Percentiles rank a stretch among this genome's conserved stretches.
Evolutionary conservation across 2,329 filamentous ascomycete species (phyloP).

Genomic region (Fusarium agapanthi): DNA sequence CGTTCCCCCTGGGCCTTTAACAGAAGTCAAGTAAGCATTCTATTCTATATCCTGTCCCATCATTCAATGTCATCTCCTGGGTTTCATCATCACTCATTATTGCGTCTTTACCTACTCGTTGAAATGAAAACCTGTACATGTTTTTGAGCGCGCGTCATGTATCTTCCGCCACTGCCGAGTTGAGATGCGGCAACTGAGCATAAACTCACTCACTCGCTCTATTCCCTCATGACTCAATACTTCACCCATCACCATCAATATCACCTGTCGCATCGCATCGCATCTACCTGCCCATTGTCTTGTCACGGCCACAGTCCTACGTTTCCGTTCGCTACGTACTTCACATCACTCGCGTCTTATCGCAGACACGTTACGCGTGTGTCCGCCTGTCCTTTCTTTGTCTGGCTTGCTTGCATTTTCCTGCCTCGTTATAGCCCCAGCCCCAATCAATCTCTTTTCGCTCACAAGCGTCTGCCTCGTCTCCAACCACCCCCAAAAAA

Average conservation of each 20-base stretch:
- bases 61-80: neutral
- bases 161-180: conserved; percentile 31
- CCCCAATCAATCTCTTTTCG: conserved; percentile 20
- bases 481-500: conserved; percentile 31
- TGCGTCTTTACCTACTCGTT: neutral
- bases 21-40: conserved; percentile 21
- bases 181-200: conserved; percentile 18
- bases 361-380: conserved; percentile 17
- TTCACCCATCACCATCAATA: neutral
- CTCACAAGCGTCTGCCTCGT: conserved; percentile 10
- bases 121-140: conserved; percentile 1
- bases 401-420: conserved; percentile 3
- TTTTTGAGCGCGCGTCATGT: conserved; percentile 23
- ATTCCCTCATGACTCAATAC: conserved; percentile 3
- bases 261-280: neutral
- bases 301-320: conserved; percentile 4
- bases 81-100: neutral
- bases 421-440: conserved; percentile 17
- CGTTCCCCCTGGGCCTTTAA: conserved; percentile 9
- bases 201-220: neutral
- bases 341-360: conserved; percentile 8
- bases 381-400: neutral
- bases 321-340: conserved; percentile 3
- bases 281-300: neutral
- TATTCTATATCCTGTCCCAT: conserved; percentile 3